Evolutionary conservation across 192 early-diverging fungal species (phyloP), one percentile per base, ranked within the genome.

Genomic region (Oehlia diaphana): DNA sequence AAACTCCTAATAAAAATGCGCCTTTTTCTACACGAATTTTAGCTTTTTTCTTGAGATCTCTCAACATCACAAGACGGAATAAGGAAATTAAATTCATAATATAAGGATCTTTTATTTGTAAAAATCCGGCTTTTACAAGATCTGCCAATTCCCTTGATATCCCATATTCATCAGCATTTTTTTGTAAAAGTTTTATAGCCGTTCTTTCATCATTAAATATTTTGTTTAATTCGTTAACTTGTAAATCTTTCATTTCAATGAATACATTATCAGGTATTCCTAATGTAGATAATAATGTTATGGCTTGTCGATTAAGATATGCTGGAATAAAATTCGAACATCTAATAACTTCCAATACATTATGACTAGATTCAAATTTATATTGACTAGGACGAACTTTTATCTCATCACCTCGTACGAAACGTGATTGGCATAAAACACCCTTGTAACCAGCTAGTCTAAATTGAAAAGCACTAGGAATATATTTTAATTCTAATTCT

Each of bases 391-490:
- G 87, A 10, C 92, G 83, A 5, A 93, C 81, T 28, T 86, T 78
- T 0, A 93, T 81, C 14, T 86, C 73, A 9, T 82, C 79, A 0
- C 35, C 80, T 5, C 3, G 35, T 12, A 88, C 49, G 26, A 35
- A 16, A 8, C 84, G 80, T 7, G 83, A 81, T 19, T 86, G 74
- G 0, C 83, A 84, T 13, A 89, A 80, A 31, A 92, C 88, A 4
- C 91, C 89, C 84, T 95, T 90, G n/a, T 92, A 86, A 16, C 91
- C 91, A 2, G 88, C 90, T 0, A 93, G 74, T 37, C 94, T 87
- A 62, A 94, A 92, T 81, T 95, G 94, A 28, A 92, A 88, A 3
- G 94, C 94, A 10, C 83, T 83, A 0, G 93, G 92, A 0, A 81
- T 65, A 0, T 31, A 35, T 31, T 72, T 80, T n/a, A 90, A 83